Base-by-base conservation (phyloP, 257 asterid species). In the Lycium barbarum region DNA sequence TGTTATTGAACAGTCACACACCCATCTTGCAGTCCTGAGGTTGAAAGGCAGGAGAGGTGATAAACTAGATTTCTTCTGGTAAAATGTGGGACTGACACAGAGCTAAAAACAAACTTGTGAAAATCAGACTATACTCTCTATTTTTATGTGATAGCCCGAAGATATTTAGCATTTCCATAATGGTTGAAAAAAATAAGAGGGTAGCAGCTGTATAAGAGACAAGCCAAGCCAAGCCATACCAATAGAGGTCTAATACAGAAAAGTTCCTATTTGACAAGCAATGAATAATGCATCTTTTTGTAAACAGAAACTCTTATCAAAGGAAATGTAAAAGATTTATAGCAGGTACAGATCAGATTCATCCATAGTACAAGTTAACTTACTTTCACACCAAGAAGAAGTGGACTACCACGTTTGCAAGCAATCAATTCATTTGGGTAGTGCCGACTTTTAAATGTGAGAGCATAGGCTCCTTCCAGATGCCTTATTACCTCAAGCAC, bases 381-480 rank as follows among this genome's bases (percentile, higher is more conserved):
- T 91, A 97, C 99, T 91, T 97, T 97, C 61, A 95, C 97, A 53
- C 99, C 99, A 86, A 97, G 99, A 79, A 97, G 94, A 91, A 97
- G 90, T 12, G 99, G 98, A 89, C 99, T 97, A 70, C 99, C 99
- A 87, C 98, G 98, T 88, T 95, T 97, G 89, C 99, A 97, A 35
- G 98, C 99, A 90, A 97, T 86, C 92, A 97, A 88, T 88, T 97
- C 99, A 90, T 92, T 93, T 83, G 99, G 99, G 89, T 92, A 97
- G 87, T 94, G 97, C 17, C 89, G 91, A 86, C 98, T 97, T 88
- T 97, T 97, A 83, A 97, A 97, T 87, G 95, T 91, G 78, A 97
- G 99, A 73, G 98, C 99, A 92, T 97, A 97, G 84, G 99, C 98
- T 90, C 99, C 99, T 91, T 97, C 99, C 79, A 97, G 92, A 85